These are phyloP conservation scores for Euclidium syriacum DNA, from an alignment of 345 rosid species.

Conservation along the genomic window DNA sequence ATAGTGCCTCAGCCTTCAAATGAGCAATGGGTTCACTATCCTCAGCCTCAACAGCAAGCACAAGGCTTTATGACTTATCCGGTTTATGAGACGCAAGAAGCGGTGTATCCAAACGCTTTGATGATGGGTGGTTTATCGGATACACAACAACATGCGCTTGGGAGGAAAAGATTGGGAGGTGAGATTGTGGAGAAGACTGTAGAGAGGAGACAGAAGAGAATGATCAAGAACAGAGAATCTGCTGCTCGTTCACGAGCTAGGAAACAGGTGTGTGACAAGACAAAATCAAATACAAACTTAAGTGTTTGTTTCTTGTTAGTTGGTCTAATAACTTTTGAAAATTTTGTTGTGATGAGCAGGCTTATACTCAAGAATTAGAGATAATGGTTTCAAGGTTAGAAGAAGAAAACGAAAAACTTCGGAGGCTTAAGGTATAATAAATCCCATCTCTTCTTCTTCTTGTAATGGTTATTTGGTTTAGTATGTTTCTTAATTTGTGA, in stretches of 20 bases:
- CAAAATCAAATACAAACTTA: background rate
- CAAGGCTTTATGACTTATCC: slow-evolving; percentile 28
- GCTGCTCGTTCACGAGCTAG: slow-evolving; percentile 68
- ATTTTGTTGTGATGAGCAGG: slow-evolving; percentile 36
- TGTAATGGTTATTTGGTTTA: too few species aligned
- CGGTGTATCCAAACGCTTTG: slow-evolving; percentile 15
- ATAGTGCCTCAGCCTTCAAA: slow-evolving; percentile 26
- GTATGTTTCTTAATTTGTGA: background rate
- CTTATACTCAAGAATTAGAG: slow-evolving; percentile 61
- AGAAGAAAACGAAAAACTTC: slow-evolving; percentile 54
- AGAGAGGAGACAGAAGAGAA: slow-evolving; percentile 60
- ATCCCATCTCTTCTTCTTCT: background rate
- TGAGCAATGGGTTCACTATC: slow-evolving; percentile 50
- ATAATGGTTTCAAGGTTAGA: slow-evolving; percentile 52
- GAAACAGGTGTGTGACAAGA: slow-evolving; percentile 51
- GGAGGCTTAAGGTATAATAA: slow-evolving; percentile 42
- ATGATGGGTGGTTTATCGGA: slow-evolving; percentile 43
- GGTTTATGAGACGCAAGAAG: slow-evolving; percentile 33
- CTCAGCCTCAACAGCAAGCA: slow-evolving; percentile 19
- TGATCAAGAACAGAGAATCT: slow-evolving; percentile 70
- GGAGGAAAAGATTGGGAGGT: slow-evolving; percentile 44
- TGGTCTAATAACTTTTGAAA: background rate
- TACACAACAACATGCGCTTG: slow-evolving; percentile 31
- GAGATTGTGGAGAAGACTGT: slow-evolving; percentile 49
- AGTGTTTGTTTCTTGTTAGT: too few species aligned